Percentiles rank a stretch among this genome's conserved stretches.
phyloP scores from a whole-genome alignment of 2,329 filamentous ascomycete genomes.

The Aspergillus neotritici region DNA sequence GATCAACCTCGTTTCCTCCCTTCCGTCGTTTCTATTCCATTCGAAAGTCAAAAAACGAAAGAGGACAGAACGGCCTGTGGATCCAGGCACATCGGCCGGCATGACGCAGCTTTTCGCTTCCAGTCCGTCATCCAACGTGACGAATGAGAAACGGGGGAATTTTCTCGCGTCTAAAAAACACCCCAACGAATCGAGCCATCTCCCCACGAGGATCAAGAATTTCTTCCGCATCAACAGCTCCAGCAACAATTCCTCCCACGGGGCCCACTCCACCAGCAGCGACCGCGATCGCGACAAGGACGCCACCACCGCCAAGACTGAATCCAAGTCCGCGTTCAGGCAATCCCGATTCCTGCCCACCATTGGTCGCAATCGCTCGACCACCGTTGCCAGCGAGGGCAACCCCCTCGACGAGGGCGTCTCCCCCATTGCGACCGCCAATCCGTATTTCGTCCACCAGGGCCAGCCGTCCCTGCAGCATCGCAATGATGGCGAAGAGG shows the following conservation, averaged over 20 bases:
- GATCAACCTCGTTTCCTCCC: neutral
- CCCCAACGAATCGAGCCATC: conserved; percentile 42
- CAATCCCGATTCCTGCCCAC: conserved; percentile 85
- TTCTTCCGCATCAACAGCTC: conserved; percentile 62
- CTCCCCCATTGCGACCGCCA: conserved; percentile 88
- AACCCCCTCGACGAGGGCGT: conserved; percentile 82
- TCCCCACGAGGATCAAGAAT: conserved; percentile 62
- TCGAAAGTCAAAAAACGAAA: neutral
- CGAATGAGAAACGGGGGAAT: conserved; percentile 43
- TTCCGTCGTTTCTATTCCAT: neutral
- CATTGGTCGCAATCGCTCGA: conserved; percentile 79
- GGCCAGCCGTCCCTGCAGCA: conserved; percentile 88
- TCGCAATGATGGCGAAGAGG: conserved; percentile 88
- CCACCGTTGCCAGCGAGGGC: conserved; percentile 87
- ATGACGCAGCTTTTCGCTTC: conserved; percentile 44
- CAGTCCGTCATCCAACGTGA: conserved; percentile 32
- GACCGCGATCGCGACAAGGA: conserved; percentile 34
- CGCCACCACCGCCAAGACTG: conserved; percentile 48
- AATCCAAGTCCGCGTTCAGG: conserved; percentile 64
- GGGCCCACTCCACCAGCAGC: conserved; percentile 18
- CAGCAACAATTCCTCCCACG: conserved; percentile 42
- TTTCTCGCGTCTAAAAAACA: conserved; percentile 44
- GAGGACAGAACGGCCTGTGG: neutral
- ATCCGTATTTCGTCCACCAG: conserved; percentile 96
- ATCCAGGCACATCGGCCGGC: conserved; percentile 10